Conservation (phyloP, 176 grass and related monocot species). For the Panicum miliaceum region DNA sequence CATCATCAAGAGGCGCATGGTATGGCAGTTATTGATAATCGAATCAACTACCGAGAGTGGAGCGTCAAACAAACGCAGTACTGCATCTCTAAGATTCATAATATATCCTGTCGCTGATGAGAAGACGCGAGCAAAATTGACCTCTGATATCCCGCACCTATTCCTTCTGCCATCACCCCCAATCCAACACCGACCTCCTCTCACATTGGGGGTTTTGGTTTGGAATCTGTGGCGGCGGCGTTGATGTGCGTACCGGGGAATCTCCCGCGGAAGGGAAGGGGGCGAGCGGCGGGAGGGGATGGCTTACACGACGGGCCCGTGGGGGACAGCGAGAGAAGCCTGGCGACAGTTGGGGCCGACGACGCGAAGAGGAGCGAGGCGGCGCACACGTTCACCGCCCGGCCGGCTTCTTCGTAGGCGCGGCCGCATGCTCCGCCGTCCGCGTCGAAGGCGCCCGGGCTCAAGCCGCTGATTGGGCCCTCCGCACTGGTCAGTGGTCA, state of each 20-base stretch:
- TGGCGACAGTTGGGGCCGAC: not conserved
- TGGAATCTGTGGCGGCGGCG: not conserved
- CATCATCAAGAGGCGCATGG: not conserved
- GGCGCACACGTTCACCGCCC: not conserved
- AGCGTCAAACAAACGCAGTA: not conserved
- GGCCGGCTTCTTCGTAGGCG: not conserved
- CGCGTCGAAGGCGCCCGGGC: not conserved
- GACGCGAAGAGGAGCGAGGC: not conserved
- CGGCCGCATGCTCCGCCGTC: not conserved
- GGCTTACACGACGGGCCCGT: not conserved
- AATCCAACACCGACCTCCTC: not conserved
- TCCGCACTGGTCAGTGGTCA: too few relatives aligned
- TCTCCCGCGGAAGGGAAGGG: too few relatives aligned
- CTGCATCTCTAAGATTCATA: not conserved
- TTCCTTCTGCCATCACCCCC: not conserved
- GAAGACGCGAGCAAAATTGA: not conserved
- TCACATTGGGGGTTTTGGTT: not conserved
- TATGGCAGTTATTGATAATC: not conserved
- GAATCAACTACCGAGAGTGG: not conserved
- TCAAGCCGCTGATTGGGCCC: too few relatives aligned
- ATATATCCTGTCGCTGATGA: not conserved
- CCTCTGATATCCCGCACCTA: not conserved
- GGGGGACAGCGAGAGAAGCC: not conserved
- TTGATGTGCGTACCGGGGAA: not conserved
- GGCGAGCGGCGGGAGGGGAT: not conserved